Evolutionary conservation across 202 grass and related monocot species (phyloP).

Genomic region (Zoysia matrella): DNA sequence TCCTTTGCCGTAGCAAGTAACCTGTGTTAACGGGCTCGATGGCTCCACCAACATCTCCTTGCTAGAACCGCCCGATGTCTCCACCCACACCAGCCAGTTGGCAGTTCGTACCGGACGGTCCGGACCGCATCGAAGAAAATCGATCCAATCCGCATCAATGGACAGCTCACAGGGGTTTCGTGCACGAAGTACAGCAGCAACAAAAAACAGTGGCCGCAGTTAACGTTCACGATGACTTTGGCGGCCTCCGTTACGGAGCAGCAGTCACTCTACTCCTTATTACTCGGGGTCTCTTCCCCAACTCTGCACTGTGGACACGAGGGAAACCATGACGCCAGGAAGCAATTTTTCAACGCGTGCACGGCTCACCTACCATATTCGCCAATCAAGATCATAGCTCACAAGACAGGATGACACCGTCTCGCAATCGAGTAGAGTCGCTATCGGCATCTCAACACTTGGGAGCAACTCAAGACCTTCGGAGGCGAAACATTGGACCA

Average conservation of each 20-base stretch:
- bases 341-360: neutral
- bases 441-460: too few relatives aligned
- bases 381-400: too few relatives aligned
- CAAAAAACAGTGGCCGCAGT: neutral
- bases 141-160: neutral
- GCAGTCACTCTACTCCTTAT: neutral
- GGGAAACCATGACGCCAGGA: neutral
- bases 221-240: neutral
- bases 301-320: neutral
- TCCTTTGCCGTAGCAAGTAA: neutral
- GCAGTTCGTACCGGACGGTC: neutral
- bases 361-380: neutral
- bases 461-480: too few relatives aligned
- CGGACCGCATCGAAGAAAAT: constrained; percentile 5
- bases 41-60: neutral
- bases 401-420: too few relatives aligned
- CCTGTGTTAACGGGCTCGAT: neutral
- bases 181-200: neutral
- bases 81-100: neutral
- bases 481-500: too few relatives aligned
- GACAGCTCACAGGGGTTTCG: neutral
- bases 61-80: too few relatives aligned
- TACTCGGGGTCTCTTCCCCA: neutral
- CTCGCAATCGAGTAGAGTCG: too few relatives aligned
- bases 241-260: neutral